phyloP scores from a whole-genome alignment of 1,139 yeast genomes.

The Suhomyces atakaporum region DNA sequence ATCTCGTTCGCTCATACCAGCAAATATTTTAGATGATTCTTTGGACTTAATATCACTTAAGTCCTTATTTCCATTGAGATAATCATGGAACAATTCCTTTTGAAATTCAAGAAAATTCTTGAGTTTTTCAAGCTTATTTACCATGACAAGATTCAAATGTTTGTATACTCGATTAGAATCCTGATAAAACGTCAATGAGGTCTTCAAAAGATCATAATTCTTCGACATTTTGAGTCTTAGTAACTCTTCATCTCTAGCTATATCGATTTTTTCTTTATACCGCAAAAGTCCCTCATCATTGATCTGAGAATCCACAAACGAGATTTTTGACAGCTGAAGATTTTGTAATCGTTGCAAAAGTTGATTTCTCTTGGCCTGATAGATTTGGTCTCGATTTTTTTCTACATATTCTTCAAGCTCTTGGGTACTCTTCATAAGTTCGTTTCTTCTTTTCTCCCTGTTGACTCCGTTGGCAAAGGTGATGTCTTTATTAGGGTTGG shows the following conservation, averaged over 20 bases:
- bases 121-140: conserved; percentile 42
- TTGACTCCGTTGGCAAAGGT: conserved; percentile 27
- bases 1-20: conserved; percentile 34
- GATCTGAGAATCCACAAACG: conserved; percentile 24
- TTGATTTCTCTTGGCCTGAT: conserved; percentile 24
- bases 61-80: conserved; percentile 26
- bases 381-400: conserved; percentile 23
- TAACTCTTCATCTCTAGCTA: conserved; percentile 42
- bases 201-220: conserved; percentile 39
- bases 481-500: conserved; percentile 23
- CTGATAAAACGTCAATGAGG: conserved; percentile 37
- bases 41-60: conserved; percentile 36
- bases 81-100: conserved; percentile 28
- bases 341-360: conserved; percentile 29
- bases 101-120: conserved; percentile 46
- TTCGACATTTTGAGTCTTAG: conserved; percentile 35
- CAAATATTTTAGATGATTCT: conserved; percentile 38
- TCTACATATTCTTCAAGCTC: conserved; percentile 21
- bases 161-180: conserved; percentile 42
- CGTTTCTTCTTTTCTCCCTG: conserved; percentile 29
- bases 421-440: conserved; percentile 20
- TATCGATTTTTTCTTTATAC: conserved; percentile 34
- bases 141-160: conserved; percentile 30
- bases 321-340: conserved; percentile 30
- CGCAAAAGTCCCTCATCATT: conserved; percentile 35